Percentiles rank a stretch among this genome's conserved stretches.
phyloP scores from a whole-genome alignment of 2,329 filamentous ascomycete species.

The Phyllosticta citriasiana region DNA sequence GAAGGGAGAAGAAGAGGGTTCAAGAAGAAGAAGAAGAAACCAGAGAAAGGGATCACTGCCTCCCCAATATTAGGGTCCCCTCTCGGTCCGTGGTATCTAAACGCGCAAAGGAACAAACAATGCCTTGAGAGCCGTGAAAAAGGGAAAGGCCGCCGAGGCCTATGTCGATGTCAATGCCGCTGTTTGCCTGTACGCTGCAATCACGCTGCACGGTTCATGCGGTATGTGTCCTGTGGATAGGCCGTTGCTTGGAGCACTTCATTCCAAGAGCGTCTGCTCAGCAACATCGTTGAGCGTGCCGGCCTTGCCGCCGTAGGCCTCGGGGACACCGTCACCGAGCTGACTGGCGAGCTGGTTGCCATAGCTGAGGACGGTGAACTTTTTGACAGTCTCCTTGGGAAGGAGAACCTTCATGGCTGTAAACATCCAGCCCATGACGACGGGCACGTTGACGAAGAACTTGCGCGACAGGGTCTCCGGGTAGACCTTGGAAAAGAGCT shows the following conservation, averaged over 20 bases:
- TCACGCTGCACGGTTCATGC: not conserved
- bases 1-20: too few relatives aligned
- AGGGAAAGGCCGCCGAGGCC: not conserved
- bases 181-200: not conserved
- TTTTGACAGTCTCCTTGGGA: slow-evolving; percentile 38
- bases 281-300: slow-evolving; percentile 35
- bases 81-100: not conserved
- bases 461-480: slow-evolving; percentile 84
- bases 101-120: not conserved
- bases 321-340: slow-evolving; percentile 58
- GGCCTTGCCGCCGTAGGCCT: slow-evolving; percentile 69
- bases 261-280: slow-evolving; percentile 13
- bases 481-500: slow-evolving; percentile 71
- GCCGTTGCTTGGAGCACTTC: not conserved
- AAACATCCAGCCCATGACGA: slow-evolving; percentile 73
- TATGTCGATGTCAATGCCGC: not conserved
- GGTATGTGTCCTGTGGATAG: not conserved
- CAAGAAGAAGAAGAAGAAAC: not conserved
- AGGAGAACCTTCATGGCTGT: slow-evolving; percentile 37
- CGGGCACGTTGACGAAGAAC: slow-evolving; percentile 91
- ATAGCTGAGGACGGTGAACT: slow-evolving; percentile 40
- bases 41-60: not conserved
- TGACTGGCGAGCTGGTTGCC: slow-evolving; percentile 59
- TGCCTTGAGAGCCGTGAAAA: not conserved
- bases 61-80: not conserved